These are phyloP conservation scores for Russula compacta DNA, from an alignment of 768 basidiomycete species.

Conservation along the genomic window DNA sequence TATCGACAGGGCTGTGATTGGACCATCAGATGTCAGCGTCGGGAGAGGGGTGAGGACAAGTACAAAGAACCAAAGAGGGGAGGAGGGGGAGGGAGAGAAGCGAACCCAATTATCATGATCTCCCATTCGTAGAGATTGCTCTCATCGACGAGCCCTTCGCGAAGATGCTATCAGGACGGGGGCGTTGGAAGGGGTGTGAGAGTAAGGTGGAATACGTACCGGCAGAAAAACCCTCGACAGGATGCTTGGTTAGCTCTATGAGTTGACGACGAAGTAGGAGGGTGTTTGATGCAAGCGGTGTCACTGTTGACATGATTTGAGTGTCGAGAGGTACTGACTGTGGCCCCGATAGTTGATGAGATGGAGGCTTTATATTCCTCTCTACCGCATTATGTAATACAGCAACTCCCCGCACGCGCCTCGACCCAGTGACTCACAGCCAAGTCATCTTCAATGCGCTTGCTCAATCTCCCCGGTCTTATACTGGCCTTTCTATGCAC, in stretches of 20 bases:
- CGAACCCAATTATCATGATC: constrained; percentile 86
- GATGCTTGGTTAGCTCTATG: constrained; percentile 79
- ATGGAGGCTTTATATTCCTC: constrained; percentile 1
- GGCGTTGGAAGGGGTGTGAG: constrained; percentile 21
- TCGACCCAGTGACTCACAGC: not conserved
- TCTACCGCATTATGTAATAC: constrained; percentile 1
- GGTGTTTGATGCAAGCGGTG: constrained; percentile 27
- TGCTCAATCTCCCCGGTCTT: constrained; percentile 4
- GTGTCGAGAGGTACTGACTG: not conserved
- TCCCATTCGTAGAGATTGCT: constrained; percentile 96
- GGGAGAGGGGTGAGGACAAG: not conserved
- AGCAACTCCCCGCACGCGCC: too few relatives aligned
- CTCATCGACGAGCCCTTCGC: constrained; percentile 84
- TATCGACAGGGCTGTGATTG: constrained; percentile 70
- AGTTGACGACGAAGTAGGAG: constrained; percentile 74
- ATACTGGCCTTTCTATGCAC: constrained; percentile 9
- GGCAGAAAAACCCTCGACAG: constrained; percentile 96
- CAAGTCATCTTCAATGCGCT: not conserved
- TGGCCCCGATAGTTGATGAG: not conserved
- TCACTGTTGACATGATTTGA: constrained; percentile 21
- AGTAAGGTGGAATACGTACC: constrained; percentile 37
- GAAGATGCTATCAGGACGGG: constrained; percentile 26
- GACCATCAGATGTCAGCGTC: constrained; percentile 21
- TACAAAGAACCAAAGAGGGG: not conserved
- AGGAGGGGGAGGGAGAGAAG: constrained; percentile 2